Conservation (phyloP, 2,329 filamentous ascomycete species). For the Penicillium paneum region DNA sequence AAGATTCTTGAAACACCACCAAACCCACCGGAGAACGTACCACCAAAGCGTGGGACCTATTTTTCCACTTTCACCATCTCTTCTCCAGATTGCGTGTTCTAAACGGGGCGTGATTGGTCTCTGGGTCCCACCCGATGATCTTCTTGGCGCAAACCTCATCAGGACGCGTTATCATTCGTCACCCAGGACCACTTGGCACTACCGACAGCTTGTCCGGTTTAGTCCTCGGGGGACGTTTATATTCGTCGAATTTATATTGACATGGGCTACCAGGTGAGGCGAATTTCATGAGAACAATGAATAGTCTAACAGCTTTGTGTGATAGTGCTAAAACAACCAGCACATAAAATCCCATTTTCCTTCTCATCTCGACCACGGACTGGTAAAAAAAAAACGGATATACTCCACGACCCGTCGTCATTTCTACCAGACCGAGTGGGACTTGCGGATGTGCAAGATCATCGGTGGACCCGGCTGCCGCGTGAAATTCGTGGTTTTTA, state of each 20-base stretch:
- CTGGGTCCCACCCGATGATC: background rate
- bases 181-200: background rate
- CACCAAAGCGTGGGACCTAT: background rate
- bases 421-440: conserved; percentile 28
- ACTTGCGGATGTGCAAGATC: conserved; percentile 24
- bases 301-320: background rate
- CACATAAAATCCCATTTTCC: background rate
- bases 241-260: background rate
- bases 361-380: background rate
- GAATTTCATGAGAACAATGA: background rate
- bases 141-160: conserved; percentile 3
- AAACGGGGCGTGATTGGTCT: conserved; percentile 1
- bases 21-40: background rate
- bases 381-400: background rate
- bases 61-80: conserved; percentile 6
- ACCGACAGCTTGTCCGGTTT: background rate
- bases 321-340: background rate
- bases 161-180: conserved; percentile 2
- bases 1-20: background rate
- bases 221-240: background rate
- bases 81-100: conserved; percentile 11
- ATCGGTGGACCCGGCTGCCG: conserved; percentile 21
- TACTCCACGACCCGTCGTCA: conserved; percentile 28
- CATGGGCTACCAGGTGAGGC: background rate
- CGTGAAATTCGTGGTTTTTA: background rate